Conservation (phyloP, 2,329 filamentous ascomycete species). For the Drechslerella dactyloides region DNA sequence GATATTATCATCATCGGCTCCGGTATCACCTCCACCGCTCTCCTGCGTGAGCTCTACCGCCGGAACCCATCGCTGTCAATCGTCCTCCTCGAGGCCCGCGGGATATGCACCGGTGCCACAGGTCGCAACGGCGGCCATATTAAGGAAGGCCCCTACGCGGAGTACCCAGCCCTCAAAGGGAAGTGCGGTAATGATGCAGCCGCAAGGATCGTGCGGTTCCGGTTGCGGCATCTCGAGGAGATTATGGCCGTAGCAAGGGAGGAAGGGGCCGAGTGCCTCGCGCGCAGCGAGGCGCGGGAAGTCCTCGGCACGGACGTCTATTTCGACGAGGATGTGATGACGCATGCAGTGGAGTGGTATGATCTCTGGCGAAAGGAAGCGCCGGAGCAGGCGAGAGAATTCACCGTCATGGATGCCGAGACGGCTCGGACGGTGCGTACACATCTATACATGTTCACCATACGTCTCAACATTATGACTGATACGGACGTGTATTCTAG, state of each 20-base stretch:
- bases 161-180: constrained; percentile 57
- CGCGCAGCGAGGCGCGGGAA: constrained; percentile 57
- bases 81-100: constrained; percentile 63
- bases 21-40: constrained; percentile 63
- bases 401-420: constrained; percentile 57
- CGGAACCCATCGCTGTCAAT: constrained; percentile 54
- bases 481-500: constrained; percentile 19
- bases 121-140: constrained; percentile 65
- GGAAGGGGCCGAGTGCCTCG: constrained; percentile 54
- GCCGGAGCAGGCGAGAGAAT: constrained; percentile 58
- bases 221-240: constrained; percentile 59
- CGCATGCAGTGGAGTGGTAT: constrained; percentile 56
- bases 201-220: constrained; percentile 60
- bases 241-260: constrained; percentile 59
- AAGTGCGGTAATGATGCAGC: constrained; percentile 58
- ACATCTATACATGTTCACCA: constrained; percentile 51
- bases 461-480: constrained; percentile 7
- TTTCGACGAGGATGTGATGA: constrained; percentile 58
- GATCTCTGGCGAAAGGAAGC: constrained; percentile 58
- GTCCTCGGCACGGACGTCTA: constrained; percentile 63
- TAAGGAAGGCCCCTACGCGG: constrained; percentile 61
- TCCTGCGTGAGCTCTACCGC: constrained; percentile 57
- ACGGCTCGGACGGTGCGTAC: constrained; percentile 56
- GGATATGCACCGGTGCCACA: constrained; percentile 64
- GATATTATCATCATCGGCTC: constrained; percentile 66